These are phyloP conservation scores for Entomortierella parvispora DNA, from an alignment of 192 early-diverging fungal genomes.

Conservation along the genomic window DNA sequence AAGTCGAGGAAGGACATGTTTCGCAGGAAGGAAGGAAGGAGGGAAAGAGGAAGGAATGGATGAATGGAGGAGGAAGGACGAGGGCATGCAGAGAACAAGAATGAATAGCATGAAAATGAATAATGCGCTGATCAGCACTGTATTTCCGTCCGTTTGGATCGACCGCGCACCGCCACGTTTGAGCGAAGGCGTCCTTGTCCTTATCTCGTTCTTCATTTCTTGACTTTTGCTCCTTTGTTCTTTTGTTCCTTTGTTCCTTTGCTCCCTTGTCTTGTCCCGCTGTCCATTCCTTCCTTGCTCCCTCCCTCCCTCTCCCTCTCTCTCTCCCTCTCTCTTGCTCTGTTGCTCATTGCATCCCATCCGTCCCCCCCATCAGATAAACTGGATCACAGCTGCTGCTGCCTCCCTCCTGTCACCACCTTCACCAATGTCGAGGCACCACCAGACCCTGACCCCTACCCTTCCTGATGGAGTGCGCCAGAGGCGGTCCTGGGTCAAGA, in stretches of 20 bases:
- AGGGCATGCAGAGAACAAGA: neutral
- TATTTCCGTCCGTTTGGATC: neutral
- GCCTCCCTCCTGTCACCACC: neutral
- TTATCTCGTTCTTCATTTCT: neutral
- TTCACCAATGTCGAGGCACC: neutral
- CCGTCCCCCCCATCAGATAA: neutral
- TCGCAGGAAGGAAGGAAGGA: neutral
- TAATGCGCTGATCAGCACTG: too few relatives aligned
- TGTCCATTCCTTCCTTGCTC: neutral
- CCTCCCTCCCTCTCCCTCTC: neutral
- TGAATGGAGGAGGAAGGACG: neutral
- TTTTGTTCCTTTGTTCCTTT: neutral
- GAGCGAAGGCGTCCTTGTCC: neutral
- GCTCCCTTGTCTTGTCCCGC: neutral
- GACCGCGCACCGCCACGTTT: neutral
- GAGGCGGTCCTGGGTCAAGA: constrained; percentile 36
- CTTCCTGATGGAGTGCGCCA: neutral
- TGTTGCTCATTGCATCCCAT: neutral
- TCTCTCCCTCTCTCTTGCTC: neutral
- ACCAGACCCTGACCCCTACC: neutral
- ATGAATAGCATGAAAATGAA: too few relatives aligned
- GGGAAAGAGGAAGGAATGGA: too few relatives aligned
- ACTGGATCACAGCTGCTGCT: neutral
- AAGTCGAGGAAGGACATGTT: constrained; percentile 47
- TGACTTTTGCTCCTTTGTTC: neutral